Conservation (phyloP, 2,329 filamentous ascomycete species). For the Cercospora brassicicola region DNA sequence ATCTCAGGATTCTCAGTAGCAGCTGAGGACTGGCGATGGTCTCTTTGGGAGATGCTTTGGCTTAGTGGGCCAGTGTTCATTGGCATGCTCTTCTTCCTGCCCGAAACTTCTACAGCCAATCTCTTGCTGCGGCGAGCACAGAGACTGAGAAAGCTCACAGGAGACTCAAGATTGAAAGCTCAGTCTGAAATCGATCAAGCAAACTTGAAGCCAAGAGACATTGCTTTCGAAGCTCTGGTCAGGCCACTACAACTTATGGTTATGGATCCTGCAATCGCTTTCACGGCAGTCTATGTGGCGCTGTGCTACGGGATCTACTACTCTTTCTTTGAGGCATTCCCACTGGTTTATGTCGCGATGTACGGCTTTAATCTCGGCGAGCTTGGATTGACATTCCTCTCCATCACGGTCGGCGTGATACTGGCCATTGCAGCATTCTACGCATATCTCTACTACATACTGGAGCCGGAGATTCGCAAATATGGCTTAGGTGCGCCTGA, state of each 20-base stretch:
- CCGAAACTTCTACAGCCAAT: slow-evolving; percentile 61
- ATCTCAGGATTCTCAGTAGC: slow-evolving; percentile 62
- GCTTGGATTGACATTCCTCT: slow-evolving; percentile 39
- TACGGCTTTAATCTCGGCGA: slow-evolving; percentile 45
- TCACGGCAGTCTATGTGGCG: slow-evolving; percentile 37
- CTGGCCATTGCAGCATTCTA: slow-evolving; percentile 33
- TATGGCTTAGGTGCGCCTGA: slow-evolving; percentile 33
- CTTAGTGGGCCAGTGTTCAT: slow-evolving; percentile 59
- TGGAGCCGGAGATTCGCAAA: slow-evolving; percentile 31
- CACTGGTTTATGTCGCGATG: slow-evolving; percentile 44
- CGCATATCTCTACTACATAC: slow-evolving; percentile 30
- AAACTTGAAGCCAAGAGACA: slow-evolving; percentile 50
- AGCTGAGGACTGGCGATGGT: slow-evolving; percentile 63
- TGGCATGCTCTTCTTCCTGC: slow-evolving; percentile 58
- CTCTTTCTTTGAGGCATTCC: slow-evolving; percentile 41
- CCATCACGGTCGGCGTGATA: slow-evolving; percentile 36
- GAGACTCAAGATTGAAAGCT: slow-evolving; percentile 57
- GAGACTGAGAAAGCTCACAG: slow-evolving; percentile 62
- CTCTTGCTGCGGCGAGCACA: slow-evolving; percentile 62
- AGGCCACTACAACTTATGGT: slow-evolving; percentile 37
- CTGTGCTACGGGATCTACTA: slow-evolving; percentile 41
- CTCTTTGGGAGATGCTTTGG: slow-evolving; percentile 65
- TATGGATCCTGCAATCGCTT: slow-evolving; percentile 38
- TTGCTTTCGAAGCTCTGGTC: slow-evolving; percentile 59
- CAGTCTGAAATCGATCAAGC: slow-evolving; percentile 65